Evolutionary conservation across 1,139 yeast genomes (phyloP), one percentile per base, ranked within the genome.

Genomic region (Magnusiomyces magnusii): DNA sequence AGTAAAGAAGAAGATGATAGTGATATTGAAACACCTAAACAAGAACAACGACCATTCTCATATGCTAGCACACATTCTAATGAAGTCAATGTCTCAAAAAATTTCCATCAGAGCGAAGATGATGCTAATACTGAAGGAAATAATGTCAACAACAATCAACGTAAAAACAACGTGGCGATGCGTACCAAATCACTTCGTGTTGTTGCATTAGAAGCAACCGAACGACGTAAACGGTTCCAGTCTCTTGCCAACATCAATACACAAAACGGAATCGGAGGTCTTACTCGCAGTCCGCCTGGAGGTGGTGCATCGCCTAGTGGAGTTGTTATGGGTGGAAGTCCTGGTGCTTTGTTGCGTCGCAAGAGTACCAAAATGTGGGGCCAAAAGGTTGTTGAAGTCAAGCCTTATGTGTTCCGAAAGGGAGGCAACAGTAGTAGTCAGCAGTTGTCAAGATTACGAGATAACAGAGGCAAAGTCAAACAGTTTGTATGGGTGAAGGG

Each of bases 401-500:
- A 95, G 0, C 85, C 95, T 0, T 82, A 80, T 39, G 86, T 85
- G 60, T 80, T 83, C 58, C 82, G 82, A 53, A 39, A 39, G 44
- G 44, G 44, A 57, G 85, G 84, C 1, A 78, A 78, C 64, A 23
- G 7, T 23, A 28, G 36, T n/a, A 34, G 54, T 19, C 54, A 51
- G 28, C 81, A 60, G 42, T 61, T 84, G 15, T 81, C 85, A 63
- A 82, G 82, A 57, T 71, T 86, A 57, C 76, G 87, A 23, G 86
- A 80, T 65, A 82, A 81, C 60, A 80, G 78, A 58, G 95, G 93
- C 13, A 81, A 83, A 54, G 82, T 82, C 67, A 87, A 86, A 67
- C 96, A 90, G 72, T 91, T 92, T 76, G 95, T 93, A 0, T 95
- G 99, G 99, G 88, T 95, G 57, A 91, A 91, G 70, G 99, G 99